Evolutionary conservation across 1,139 yeast species (phyloP).

Genomic region (Entelexis paramagnoliae): DNA sequence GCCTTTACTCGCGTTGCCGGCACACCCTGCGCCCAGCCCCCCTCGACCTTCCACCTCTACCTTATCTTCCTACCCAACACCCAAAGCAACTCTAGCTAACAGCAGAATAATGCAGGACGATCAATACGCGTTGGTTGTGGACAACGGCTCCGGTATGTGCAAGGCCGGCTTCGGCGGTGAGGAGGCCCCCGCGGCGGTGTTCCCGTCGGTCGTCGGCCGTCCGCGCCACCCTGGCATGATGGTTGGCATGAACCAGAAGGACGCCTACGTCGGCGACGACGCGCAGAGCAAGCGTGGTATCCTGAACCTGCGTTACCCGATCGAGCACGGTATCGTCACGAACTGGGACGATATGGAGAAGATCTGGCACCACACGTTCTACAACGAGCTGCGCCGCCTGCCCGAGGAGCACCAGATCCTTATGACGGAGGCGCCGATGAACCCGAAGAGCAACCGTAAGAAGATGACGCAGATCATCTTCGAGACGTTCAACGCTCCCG

Average conservation of each 20-base stretch:
- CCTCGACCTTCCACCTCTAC: constrained; percentile 8
- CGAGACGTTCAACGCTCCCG: constrained; percentile 98
- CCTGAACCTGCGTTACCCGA: constrained; percentile 95
- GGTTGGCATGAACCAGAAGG: constrained; percentile 99
- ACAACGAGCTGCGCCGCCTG: constrained; percentile 96
- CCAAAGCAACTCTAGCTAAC: constrained; percentile 3
- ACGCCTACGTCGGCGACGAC: constrained; percentile 98
- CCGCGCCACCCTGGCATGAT: constrained; percentile 99
- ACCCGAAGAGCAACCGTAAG: constrained; percentile 98
- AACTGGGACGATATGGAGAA: constrained; percentile 99
- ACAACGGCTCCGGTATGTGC: constrained; percentile 99
- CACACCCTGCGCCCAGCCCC: constrained; percentile 9
- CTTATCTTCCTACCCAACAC: constrained; percentile 5
- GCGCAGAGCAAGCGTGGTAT: constrained; percentile 99
- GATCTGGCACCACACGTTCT: constrained; percentile 98
- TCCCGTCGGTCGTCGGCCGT: constrained; percentile 99
- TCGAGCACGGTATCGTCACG: constrained; percentile 99
- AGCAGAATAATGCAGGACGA: constrained; percentile 25
- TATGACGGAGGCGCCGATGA: constrained; percentile 98
- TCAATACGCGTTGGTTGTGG: constrained; percentile 63
- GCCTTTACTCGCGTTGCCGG: not conserved
- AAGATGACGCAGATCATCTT: constrained; percentile 97
- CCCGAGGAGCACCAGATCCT: constrained; percentile 98
- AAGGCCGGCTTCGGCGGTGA: constrained; percentile 99
- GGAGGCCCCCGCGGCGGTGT: constrained; percentile 99